Conservation (phyloP, 2,329 filamentous ascomycete species). For the Xylaria sp. region DNA sequence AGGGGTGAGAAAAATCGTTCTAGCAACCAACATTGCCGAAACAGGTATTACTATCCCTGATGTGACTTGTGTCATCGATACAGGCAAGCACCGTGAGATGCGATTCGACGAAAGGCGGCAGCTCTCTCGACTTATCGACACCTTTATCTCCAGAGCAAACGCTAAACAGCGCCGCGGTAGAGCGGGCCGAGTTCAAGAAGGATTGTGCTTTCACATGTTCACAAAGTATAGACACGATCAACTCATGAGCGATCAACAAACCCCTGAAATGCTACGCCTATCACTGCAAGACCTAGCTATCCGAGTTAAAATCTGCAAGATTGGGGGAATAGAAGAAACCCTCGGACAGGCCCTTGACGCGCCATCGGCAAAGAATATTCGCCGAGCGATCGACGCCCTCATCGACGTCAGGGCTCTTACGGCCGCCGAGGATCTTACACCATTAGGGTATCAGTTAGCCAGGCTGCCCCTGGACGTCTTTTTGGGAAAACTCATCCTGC, state of each 20-base stretch:
- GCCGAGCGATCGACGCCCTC: slow-evolving; percentile 89
- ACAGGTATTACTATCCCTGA: slow-evolving; percentile 99
- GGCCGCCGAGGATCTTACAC: slow-evolving; percentile 81
- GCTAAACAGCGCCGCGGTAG: slow-evolving; percentile 94
- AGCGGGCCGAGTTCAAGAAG: slow-evolving; percentile 94
- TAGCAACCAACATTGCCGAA: slow-evolving; percentile 98
- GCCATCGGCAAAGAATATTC: slow-evolving; percentile 90
- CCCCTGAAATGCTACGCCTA: slow-evolving; percentile 92
- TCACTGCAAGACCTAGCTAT: slow-evolving; percentile 96
- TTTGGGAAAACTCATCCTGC: slow-evolving; percentile 89
- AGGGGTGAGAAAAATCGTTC: slow-evolving; percentile 89
- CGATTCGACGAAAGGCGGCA: slow-evolving; percentile 93
- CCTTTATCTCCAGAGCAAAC: slow-evolving; percentile 94
- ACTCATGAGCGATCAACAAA: slow-evolving; percentile 89
- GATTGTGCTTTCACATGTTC: slow-evolving; percentile 95
- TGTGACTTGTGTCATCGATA: slow-evolving; percentile 95
- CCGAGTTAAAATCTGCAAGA: slow-evolving; percentile 95
- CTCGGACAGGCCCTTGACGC: slow-evolving; percentile 89
- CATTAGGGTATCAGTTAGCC: slow-evolving; percentile 86
- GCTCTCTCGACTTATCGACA: slow-evolving; percentile 88
- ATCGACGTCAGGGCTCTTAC: slow-evolving; percentile 94
- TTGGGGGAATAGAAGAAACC: slow-evolving; percentile 92
- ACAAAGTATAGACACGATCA: slow-evolving; percentile 89
- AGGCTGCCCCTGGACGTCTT: slow-evolving; percentile 93
- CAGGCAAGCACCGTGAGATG: slow-evolving; percentile 98